A percentile compares a stretch with the other conserved stretches of the same genome.
Evolutionary conservation across 371 early-diverging fungal genomes (phyloP).

Genomic region (Mucor racemosus): DNA sequence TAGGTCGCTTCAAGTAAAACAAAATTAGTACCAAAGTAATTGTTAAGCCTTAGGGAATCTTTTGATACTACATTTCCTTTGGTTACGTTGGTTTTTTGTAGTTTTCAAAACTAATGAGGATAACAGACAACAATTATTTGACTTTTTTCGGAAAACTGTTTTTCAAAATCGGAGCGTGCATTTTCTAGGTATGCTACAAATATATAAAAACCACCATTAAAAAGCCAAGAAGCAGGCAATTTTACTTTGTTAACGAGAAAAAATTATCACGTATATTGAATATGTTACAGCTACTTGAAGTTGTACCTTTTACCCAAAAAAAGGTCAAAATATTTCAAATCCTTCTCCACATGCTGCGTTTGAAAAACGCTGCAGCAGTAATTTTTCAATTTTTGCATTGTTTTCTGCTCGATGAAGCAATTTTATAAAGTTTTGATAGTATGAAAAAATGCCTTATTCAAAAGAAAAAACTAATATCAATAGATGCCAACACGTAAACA

Average conservation of each 20-base stretch:
- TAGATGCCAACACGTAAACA: no score
- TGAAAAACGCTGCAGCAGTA: no score
- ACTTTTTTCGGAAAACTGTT: not conserved
- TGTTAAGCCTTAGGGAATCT: not conserved
- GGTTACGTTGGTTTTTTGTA: not conserved
- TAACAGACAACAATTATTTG: not conserved
- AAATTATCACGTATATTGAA: no score
- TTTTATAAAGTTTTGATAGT: no score
- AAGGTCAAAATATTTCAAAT: no score
- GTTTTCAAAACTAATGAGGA: not conserved
- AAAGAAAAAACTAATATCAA: no score
- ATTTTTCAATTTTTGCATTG: no score
- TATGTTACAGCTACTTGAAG: no score
- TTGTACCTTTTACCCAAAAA: no score
- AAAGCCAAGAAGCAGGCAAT: not conserved
- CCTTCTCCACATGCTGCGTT: no score
- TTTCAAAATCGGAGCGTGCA: conserved; percentile 1
- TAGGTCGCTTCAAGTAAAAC: not conserved
- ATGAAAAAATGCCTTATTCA: no score
- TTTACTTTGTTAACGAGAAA: not conserved
- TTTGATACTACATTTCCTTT: not conserved
- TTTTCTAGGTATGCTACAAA: not conserved
- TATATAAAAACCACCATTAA: not conserved
- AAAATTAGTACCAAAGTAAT: not conserved
- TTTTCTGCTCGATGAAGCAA: no score